Conservation (phyloP, 371 early-diverging fungal species). For the Lichtheimia corymbifera region DNA sequence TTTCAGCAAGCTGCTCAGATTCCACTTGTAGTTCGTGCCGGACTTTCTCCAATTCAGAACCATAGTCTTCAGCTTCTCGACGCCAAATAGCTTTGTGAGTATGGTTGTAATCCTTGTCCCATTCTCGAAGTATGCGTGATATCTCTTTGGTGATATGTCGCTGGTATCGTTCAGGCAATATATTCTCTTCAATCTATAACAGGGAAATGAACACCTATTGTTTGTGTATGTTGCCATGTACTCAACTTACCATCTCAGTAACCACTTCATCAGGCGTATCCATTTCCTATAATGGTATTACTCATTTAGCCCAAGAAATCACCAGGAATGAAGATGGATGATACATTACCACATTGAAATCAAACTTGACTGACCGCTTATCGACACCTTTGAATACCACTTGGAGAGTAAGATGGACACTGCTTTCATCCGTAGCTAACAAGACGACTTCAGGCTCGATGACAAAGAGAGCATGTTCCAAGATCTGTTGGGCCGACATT, state of each 20-base stretch:
- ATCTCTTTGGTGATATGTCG: constrained; percentile 85
- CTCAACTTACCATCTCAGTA: constrained; percentile 75
- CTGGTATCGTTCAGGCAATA: constrained; percentile 75
- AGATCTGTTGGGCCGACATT: constrained; percentile 76
- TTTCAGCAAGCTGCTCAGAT: constrained; percentile 29
- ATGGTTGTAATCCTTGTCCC: constrained; percentile 38
- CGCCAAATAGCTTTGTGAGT: constrained; percentile 53
- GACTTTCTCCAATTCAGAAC: constrained; percentile 39
- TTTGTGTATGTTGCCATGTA: not conserved
- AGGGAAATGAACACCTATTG: not conserved
- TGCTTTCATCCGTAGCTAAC: constrained; percentile 59
- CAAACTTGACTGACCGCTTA: constrained; percentile 85
- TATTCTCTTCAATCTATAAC: constrained; percentile 76
- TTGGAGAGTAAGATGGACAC: constrained; percentile 77
- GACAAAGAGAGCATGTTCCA: constrained; percentile 84
- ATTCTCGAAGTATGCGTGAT: constrained; percentile 80
- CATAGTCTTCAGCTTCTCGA: constrained; percentile 43
- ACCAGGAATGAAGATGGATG: not conserved
- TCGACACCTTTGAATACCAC: constrained; percentile 87
- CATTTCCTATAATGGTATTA: constrained; percentile 49
- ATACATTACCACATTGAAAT: constrained; percentile 63
- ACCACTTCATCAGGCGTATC: constrained; percentile 94
- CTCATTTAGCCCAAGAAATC: not conserved
- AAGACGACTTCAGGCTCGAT: constrained; percentile 73
- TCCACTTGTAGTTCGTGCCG: constrained; percentile 26